A percentile compares a stretch with the other conserved stretches of the same genome.
Evolutionary conservation across 768 basidiomycete genomes (phyloP).

Genomic region (Kwoniella sp.): DNA sequence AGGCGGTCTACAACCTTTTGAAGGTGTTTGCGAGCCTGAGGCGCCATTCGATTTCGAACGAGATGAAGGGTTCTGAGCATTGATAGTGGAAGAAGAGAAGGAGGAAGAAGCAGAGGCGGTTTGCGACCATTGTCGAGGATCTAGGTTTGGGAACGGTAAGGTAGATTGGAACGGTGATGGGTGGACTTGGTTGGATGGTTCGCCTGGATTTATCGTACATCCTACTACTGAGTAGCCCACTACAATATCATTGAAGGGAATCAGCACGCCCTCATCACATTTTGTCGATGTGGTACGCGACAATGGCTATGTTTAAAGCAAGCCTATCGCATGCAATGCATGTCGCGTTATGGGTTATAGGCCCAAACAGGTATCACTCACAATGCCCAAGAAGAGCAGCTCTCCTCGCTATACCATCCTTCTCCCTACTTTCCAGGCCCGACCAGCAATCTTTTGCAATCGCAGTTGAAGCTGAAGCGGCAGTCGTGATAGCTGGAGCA

Average conservation of each 20-base stretch:
- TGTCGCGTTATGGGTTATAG: neutral
- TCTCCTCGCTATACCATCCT: conserved; percentile 30
- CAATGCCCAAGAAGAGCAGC: conserved; percentile 44
- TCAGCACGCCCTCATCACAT: too few relatives aligned
- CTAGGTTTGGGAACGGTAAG: conserved; percentile 45
- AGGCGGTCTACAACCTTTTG: conserved; percentile 13
- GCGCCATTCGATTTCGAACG: neutral
- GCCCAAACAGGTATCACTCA: conserved; percentile 19
- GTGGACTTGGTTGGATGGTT: conserved; percentile 33
- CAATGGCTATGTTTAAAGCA: too few relatives aligned
- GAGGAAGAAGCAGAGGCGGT: conserved; percentile 3
- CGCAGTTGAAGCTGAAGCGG: neutral
- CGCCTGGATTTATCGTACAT: conserved; percentile 34
- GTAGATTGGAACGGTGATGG: conserved; percentile 38
- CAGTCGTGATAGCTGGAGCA: conserved; percentile 8
- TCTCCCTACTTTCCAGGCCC: conserved; percentile 32
- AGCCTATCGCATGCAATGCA: too few relatives aligned
- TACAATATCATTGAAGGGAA: too few relatives aligned
- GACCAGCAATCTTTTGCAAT: conserved; percentile 38
- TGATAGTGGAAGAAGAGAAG: conserved; percentile 2
- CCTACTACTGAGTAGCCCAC: conserved; percentile 49
- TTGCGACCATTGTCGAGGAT: conserved; percentile 33
- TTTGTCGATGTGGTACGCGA: too few relatives aligned
- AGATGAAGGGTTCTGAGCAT: too few relatives aligned
- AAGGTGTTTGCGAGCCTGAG: neutral